These are phyloP conservation scores for Rugonectria rugulosa DNA, from an alignment of 2,329 filamentous ascomycete species.

Conservation along the genomic window DNA sequence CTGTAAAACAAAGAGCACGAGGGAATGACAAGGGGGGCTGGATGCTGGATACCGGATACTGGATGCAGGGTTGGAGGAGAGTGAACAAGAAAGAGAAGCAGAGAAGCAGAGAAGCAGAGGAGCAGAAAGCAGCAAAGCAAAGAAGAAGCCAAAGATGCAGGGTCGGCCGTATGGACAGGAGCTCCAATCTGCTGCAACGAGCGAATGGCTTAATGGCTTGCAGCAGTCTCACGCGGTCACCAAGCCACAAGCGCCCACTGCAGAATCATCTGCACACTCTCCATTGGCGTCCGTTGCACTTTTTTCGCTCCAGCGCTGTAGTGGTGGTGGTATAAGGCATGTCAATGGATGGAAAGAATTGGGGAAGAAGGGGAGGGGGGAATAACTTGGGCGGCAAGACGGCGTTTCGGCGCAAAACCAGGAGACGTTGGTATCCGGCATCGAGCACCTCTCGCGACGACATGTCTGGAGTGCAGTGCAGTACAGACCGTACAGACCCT, in stretches of 20 bases:
- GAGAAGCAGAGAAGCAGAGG: neutral
- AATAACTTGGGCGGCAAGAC: neutral
- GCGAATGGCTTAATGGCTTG: conserved; percentile 16
- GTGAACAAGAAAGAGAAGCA: neutral
- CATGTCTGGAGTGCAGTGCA: no score
- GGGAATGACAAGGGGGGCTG: conserved; percentile 6
- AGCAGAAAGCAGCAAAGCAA: neutral
- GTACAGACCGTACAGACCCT: no score
- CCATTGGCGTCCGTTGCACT: conserved; percentile 11
- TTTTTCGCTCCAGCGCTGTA: conserved; percentile 2
- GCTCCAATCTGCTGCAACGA: neutral
- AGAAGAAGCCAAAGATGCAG: neutral
- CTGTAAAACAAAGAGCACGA: neutral
- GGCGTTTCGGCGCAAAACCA: neutral
- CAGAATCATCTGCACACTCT: conserved; percentile 16
- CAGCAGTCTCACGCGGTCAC: neutral
- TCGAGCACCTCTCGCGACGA: no score
- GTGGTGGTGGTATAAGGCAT: conserved; percentile 7
- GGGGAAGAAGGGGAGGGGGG: neutral
- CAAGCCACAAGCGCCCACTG: conserved; percentile 1
- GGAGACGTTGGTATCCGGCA: no score
- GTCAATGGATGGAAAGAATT: conserved; percentile 8
- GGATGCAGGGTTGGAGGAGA: neutral
- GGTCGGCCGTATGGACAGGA: neutral
- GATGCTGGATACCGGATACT: no score